Base-by-base conservation (phyloP, 2,329 filamentous ascomycete species). In the Phyllosticta capitalensis region DNA sequence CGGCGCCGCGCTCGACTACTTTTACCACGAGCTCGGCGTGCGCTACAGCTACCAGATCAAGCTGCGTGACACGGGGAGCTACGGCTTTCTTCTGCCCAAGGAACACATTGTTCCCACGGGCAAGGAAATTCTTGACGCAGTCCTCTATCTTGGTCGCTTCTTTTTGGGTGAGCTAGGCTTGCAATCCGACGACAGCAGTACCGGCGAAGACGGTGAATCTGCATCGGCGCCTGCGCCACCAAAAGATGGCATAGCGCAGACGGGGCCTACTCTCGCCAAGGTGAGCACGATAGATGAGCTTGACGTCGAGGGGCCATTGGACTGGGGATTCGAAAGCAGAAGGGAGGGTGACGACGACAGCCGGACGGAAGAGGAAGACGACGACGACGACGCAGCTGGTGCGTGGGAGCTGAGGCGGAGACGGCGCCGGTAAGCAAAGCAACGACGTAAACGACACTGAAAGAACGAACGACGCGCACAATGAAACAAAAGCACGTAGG, bases 11-110 rank as follows among this genome's bases (percentile, higher is more conserved):
- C 84, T 97, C 50, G 94, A 97, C 73, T 97, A 89, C 85, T 96
- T 99, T 74, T 96, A 95, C 71, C 89, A 95, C 66, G 88, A 95
- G 67, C 75, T 97, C 62, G 78, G 81, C 53, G 89, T 92, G 19
- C 85, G 84, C 63, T 95, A 90, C 71, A 89, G 90, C 61, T 97
- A 95, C 71, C 94, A 97, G 78, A 87, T 94, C 74, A 97, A 97
- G 76, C 78, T 99, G 26, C 81, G 94, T 54, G 94, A 99, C 71
- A 94, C 89, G 0, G 94, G 94, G 9, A 94, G 86, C 70, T 97
- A 97, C 71, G 94, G 94, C 0, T 99, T 97, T 71, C 76, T 99
- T 54, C 77, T 97, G 3, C 94, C 94, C 0, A 86, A 83, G 60
- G 87, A 94, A 60, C 83, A 95, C 62, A 97, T 97, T 61, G 78